Evolutionary conservation across 1,139 yeast species (phyloP), one percentile per base, ranked within the genome.

Genomic region (Chernovozyma sophiae-reginae): DNA sequence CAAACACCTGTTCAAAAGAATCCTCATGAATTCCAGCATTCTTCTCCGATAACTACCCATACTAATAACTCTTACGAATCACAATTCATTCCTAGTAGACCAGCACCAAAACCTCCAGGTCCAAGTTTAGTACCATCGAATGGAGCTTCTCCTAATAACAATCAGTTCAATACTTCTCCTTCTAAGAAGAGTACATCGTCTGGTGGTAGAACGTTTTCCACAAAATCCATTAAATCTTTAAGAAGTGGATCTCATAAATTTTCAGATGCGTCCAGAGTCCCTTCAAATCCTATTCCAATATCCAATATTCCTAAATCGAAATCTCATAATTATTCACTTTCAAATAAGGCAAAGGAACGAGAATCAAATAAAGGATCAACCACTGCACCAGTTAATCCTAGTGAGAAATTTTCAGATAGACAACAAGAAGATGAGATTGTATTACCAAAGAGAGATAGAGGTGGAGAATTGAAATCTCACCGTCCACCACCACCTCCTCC

Each of bases 31-130:
- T 25, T 37, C 25, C 35, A 17, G 22, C 28, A 30, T 14, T 13
- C 25, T 6, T 32, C 40, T 13, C 40, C 40, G n/a, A 32, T 30
- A 14, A 35, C 38, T 12, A 25, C 27, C 14, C 17, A 27, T 43
- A 22, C 43, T 40, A 31, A 36, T 16, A 34, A 43, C 13, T 32
- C 39, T 6, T 52, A 45, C 33, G 75, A 69, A 45, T 60, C 53
- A 24, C 79, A 72, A 48, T 79, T 74, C 44, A 77, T 79, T 40
- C 86, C 86, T 5, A 72, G 79, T 36, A 63, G 86, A 43, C 86
- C 86, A 1, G 85, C 87, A 0, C 87, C 87, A 31, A 75, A 74
- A 43, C 76, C 76, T 1, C 76, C 75, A 3, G 44, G 53, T 18
- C 17, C 44, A 16, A 28, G 25, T 4, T 19, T 39, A 5, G 30